Evolutionary conservation across 352 stramenopile genomes (phyloP).

Genomic region (Phytophthora sojae): DNA sequence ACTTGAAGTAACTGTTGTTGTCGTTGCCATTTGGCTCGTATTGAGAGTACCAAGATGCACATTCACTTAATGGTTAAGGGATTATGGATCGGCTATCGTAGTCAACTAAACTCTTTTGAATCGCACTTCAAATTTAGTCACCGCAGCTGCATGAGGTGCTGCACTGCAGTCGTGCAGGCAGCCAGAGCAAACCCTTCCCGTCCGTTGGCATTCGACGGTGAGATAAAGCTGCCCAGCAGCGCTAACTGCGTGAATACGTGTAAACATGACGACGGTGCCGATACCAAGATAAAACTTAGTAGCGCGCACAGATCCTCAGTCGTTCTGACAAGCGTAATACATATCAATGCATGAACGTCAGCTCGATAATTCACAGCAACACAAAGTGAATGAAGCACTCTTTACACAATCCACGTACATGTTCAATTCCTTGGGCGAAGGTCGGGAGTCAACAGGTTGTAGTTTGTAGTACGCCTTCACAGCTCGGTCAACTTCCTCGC

Average conservation of each 20-base stretch:
- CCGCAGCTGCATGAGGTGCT: slow-evolving; percentile 41
- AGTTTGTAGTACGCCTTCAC: slow-evolving; percentile 55
- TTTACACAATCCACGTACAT: slow-evolving; percentile 32
- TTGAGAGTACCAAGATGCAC: too few species aligned
- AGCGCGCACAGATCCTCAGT: slow-evolving; percentile 57
- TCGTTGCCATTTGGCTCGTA: too few species aligned
- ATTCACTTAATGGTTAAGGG: too few species aligned
- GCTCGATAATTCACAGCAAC: neutral
- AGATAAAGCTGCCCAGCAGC: slow-evolving; percentile 63
- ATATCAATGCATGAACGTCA: neutral
- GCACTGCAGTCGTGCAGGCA: slow-evolving; percentile 55
- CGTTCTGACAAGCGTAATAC: slow-evolving; percentile 29
- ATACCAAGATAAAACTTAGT: slow-evolving; percentile 64
- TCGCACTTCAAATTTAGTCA: slow-evolving; percentile 11
- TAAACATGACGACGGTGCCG: slow-evolving; percentile 48
- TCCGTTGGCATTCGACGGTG: slow-evolving; percentile 35
- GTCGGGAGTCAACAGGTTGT: slow-evolving; percentile 15
- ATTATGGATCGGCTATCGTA: too few species aligned
- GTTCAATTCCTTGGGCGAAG: slow-evolving; percentile 42
- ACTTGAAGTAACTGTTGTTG: too few species aligned
- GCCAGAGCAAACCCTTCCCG: slow-evolving; percentile 64
- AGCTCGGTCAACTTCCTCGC: slow-evolving; percentile 49
- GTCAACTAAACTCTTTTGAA: too few species aligned
- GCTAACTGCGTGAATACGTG: slow-evolving; percentile 70
- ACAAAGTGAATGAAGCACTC: neutral